Evolutionary conservation across 2,329 filamentous ascomycete species (phyloP).

Genomic region (Sporothrix pallida): DNA sequence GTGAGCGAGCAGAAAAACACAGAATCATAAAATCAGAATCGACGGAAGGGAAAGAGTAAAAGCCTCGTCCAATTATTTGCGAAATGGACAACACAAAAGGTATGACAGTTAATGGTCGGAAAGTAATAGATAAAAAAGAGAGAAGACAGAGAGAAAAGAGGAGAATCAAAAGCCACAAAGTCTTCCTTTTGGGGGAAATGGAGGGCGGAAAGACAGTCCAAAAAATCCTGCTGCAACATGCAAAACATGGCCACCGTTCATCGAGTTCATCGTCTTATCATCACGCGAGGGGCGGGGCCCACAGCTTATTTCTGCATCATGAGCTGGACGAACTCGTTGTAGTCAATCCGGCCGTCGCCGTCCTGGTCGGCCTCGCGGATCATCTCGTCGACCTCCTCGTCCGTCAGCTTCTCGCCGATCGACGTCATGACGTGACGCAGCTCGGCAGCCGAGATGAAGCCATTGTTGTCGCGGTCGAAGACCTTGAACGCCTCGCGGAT

Average conservation of each 20-base stretch:
- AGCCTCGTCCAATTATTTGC: constrained; percentile 9
- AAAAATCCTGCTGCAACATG: constrained; percentile 34
- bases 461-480: constrained; percentile 86
- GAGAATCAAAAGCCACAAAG: background rate
- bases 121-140: background rate
- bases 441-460: constrained; percentile 87
- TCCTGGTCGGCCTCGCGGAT: constrained; percentile 90
- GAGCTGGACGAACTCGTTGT: constrained; percentile 92
- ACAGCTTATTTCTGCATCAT: constrained; percentile 88
- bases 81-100: constrained; percentile 26
- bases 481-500: constrained; percentile 88
- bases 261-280: constrained; percentile 24
- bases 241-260: constrained; percentile 31
- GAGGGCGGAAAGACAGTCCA: constrained; percentile 23
- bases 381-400: constrained; percentile 92
- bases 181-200: background rate
- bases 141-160: background rate
- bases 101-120: constrained; percentile 20
- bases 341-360: constrained; percentile 86
- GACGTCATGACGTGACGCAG: constrained; percentile 91
- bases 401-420: constrained; percentile 88
- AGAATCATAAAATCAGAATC: background rate
- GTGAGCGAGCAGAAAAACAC: background rate
- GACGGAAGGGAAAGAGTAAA: too few species aligned
- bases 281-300: constrained; percentile 5